Conservation (phyloP, 2,329 filamentous ascomycete genomes). For the Aspergillus puulaauensis region DNA sequence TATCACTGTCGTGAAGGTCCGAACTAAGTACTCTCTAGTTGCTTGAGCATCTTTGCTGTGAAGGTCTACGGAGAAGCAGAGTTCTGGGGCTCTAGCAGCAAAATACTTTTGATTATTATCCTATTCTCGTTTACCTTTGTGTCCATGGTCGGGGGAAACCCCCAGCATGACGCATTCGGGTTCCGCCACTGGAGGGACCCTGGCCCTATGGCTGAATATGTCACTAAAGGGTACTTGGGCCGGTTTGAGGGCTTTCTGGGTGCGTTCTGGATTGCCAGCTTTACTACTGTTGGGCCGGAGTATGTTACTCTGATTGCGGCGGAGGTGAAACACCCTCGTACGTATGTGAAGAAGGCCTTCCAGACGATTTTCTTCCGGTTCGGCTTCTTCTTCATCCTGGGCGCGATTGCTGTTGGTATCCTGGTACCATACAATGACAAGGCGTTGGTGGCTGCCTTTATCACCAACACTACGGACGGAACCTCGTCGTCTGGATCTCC, state of each 20-base stretch:
- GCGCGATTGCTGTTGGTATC: conserved; percentile 66
- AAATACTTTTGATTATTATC: conserved; percentile 65
- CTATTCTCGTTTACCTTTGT: conserved; percentile 72
- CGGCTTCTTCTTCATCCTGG: conserved; percentile 69
- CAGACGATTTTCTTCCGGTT: conserved; percentile 74
- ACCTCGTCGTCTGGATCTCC: conserved; percentile 56
- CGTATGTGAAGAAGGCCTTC: conserved; percentile 67
- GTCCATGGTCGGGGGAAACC: conserved; percentile 75
- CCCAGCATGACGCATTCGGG: conserved; percentile 64
- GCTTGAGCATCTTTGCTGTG: conserved; percentile 8
- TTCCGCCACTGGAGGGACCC: conserved; percentile 57
- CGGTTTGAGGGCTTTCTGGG: conserved; percentile 54
- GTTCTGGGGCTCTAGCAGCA: conserved; percentile 31
- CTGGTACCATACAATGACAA: conserved; percentile 64
- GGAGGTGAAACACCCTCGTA: conserved; percentile 65
- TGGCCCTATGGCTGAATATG: conserved; percentile 44
- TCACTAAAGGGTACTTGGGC: conserved; percentile 61
- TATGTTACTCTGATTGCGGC: conserved; percentile 60
- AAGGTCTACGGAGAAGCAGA: conserved; percentile 11
- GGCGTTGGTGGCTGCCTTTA: conserved; percentile 23
- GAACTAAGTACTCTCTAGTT: neutral
- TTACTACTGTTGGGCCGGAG: conserved; percentile 62
- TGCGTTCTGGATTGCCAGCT: conserved; percentile 67
- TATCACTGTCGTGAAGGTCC: neutral
- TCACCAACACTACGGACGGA: conserved; percentile 24